Evolutionary conservation across 2,329 filamentous ascomycete genomes (phyloP).

Genomic region (Pyrenochaeta sp.): DNA sequence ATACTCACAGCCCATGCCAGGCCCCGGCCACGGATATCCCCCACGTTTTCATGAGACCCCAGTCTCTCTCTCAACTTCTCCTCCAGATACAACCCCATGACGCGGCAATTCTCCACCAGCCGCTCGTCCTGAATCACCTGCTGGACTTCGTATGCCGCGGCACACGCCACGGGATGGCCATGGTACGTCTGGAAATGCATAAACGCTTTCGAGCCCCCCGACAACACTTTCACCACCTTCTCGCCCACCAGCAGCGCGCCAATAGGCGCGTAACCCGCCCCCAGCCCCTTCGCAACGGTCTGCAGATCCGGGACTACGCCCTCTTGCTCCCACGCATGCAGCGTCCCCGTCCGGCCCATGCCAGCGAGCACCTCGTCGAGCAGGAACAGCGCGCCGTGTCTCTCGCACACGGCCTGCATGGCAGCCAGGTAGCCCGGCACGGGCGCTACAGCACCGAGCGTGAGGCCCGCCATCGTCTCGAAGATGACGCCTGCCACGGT

Average conservation of each 20-base stretch:
- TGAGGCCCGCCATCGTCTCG: slow-evolving; percentile 73
- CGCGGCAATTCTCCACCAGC: slow-evolving; percentile 64
- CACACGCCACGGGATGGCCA: slow-evolving; percentile 65
- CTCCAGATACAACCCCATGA: slow-evolving; percentile 61
- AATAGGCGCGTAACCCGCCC: slow-evolving; percentile 67
- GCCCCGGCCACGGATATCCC: slow-evolving; percentile 66
- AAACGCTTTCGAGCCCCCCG: slow-evolving; percentile 55
- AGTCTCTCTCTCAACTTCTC: slow-evolving; percentile 53
- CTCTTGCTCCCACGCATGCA: slow-evolving; percentile 68
- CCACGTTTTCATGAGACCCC: slow-evolving; percentile 57
- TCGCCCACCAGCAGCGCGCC: slow-evolving; percentile 64
- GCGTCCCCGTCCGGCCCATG: slow-evolving; percentile 62
- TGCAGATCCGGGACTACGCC: slow-evolving; percentile 67
- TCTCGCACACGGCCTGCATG: slow-evolving; percentile 71
- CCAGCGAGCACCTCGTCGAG: slow-evolving; percentile 79
- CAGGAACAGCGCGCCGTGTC: slow-evolving; percentile 74
- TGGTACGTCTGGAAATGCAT: slow-evolving; percentile 69
- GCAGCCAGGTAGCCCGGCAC: slow-evolving; percentile 72
- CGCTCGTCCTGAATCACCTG: slow-evolving; percentile 63
- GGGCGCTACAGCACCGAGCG: slow-evolving; percentile 72
- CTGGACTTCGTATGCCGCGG: slow-evolving; percentile 69
- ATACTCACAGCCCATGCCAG: slow-evolving; percentile 62
- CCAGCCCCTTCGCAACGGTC: slow-evolving; percentile 70
- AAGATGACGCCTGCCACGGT: slow-evolving; percentile 75
- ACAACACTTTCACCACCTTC: slow-evolving; percentile 57